These are phyloP conservation scores for Leptomonas pyrrhocoris DNA, from an alignment of 208 protist genomes.

Conservation along the genomic window DNA sequence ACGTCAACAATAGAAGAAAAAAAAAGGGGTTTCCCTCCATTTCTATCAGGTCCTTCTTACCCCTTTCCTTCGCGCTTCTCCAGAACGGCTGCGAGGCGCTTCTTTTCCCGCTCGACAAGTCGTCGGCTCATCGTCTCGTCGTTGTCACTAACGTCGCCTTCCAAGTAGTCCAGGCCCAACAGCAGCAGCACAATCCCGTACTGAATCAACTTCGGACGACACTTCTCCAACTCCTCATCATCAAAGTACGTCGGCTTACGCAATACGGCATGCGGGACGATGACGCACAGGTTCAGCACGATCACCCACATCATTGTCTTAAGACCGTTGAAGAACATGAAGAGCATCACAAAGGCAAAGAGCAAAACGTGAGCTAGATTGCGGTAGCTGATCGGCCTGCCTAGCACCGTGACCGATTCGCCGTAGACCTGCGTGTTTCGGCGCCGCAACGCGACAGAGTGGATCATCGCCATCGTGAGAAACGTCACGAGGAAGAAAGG, in stretches of 20 bases:
- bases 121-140: slow-evolving; percentile 33
- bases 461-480: slow-evolving; percentile 40
- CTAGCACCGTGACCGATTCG: slow-evolving; percentile 33
- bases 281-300: slow-evolving; percentile 52
- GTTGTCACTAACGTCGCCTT: slow-evolving; percentile 44
- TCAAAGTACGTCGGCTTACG: slow-evolving; percentile 83
- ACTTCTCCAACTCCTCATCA: slow-evolving; percentile 88
- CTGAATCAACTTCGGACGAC: slow-evolving; percentile 70
- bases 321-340: slow-evolving; percentile 61
- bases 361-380: slow-evolving; percentile 46
- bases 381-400: slow-evolving; percentile 49
- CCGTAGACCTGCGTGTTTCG: slow-evolving; percentile 34
- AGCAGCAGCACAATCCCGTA: slow-evolving; percentile 61
- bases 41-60: neutral
- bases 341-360: slow-evolving; percentile 37
- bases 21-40: neutral
- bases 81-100: slow-evolving; percentile 31
- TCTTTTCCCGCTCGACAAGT: slow-evolving; percentile 26
- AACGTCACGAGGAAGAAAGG: slow-evolving; percentile 56
- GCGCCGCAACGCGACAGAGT: slow-evolving; percentile 44
- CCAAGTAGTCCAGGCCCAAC: slow-evolving; percentile 62
- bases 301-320: slow-evolving; percentile 41
- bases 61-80: slow-evolving; percentile 20
- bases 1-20: too few relatives aligned
- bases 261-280: slow-evolving; percentile 77